phyloP scores from a whole-genome alignment of 2,329 filamentous ascomycete genomes.

The Beauveria pseudobassiana region DNA sequence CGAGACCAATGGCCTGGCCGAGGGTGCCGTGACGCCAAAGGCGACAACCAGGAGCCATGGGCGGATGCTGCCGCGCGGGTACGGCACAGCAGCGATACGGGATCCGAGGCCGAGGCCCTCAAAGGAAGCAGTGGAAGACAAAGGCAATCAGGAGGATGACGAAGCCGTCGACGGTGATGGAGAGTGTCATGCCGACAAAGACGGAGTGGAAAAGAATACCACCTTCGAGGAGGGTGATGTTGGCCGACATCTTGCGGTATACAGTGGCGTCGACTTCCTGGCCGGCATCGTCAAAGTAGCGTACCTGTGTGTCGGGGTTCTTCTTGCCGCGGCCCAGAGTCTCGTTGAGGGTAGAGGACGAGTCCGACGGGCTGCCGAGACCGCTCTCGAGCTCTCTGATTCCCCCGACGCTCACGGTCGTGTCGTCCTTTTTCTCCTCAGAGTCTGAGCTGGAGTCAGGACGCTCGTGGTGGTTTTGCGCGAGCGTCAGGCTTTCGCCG shows the following conservation, averaged over 20 bases:
- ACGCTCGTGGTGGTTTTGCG: slow-evolving; percentile 4
- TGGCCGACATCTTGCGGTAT: slow-evolving; percentile 58
- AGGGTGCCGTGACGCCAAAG: slow-evolving; percentile 59
- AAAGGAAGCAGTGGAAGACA: slow-evolving; percentile 63
- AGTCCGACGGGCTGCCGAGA: not conserved
- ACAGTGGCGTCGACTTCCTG: slow-evolving; percentile 35
- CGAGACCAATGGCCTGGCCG: slow-evolving; percentile 56
- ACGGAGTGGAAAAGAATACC: slow-evolving; percentile 75
- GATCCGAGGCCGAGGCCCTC: slow-evolving; percentile 63
- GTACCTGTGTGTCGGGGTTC: not conserved
- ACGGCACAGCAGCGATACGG: slow-evolving; percentile 60
- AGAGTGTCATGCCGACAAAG: slow-evolving; percentile 67
- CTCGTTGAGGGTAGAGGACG: not conserved
- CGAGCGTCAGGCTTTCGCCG: slow-evolving; percentile 21
- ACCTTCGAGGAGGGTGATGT: slow-evolving; percentile 68
- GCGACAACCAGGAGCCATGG: slow-evolving; percentile 56
- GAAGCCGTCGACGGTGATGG: slow-evolving; percentile 61
- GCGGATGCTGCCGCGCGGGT: slow-evolving; percentile 45
- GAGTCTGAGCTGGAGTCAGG: not conserved
- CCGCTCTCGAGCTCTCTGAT: slow-evolving; percentile 30
- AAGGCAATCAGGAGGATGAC: slow-evolving; percentile 61
- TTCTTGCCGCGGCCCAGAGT: slow-evolving; percentile 9
- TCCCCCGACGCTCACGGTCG: slow-evolving; percentile 15
- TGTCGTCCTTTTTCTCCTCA: slow-evolving; percentile 19
- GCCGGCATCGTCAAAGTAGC: slow-evolving; percentile 32